phyloP scores from a whole-genome alignment of 179 eudicot species.

The Silene vulgaris region DNA sequence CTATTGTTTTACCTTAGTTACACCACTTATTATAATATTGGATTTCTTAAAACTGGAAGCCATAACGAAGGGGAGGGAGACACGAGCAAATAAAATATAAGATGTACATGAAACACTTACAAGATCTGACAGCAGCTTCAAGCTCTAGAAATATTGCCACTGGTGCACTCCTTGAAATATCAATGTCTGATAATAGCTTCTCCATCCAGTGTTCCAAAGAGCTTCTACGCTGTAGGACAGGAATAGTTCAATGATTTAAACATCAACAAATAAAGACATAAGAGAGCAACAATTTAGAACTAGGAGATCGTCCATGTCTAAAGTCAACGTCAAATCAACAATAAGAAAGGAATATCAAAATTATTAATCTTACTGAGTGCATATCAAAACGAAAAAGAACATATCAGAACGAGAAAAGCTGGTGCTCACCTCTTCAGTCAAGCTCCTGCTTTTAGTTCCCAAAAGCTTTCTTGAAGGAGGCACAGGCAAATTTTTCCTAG shows the following conservation, averaged over 20 bases:
- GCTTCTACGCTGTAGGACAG: conserved; percentile 57
- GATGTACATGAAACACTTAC: conserved; percentile 47
- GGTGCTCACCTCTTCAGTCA: conserved; percentile 68
- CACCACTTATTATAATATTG: neutral
- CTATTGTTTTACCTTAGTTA: neutral
- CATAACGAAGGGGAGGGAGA: neutral
- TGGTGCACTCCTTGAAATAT: conserved; percentile 68
- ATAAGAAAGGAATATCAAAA: neutral
- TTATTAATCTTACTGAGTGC: neutral
- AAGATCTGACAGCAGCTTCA: conserved; percentile 91
- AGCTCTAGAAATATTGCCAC: conserved; percentile 85
- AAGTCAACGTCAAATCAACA: neutral
- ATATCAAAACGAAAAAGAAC: neutral
- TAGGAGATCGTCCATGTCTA: conserved; percentile 5
- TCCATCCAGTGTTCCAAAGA: conserved; percentile 82
- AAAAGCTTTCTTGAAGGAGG: conserved; percentile 76
- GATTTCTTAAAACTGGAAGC: neutral
- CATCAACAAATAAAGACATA: neutral
- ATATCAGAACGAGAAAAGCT: neutral
- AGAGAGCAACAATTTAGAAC: neutral
- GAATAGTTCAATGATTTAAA: conserved; percentile 13
- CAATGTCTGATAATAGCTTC: conserved; percentile 70
- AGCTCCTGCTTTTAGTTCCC: conserved; percentile 55
- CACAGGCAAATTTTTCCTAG: conserved; percentile 61
- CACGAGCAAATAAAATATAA: neutral